Base-by-base conservation (phyloP, 2,329 filamentous ascomycete genomes). In the Fusarium sterilihyphosum region DNA sequence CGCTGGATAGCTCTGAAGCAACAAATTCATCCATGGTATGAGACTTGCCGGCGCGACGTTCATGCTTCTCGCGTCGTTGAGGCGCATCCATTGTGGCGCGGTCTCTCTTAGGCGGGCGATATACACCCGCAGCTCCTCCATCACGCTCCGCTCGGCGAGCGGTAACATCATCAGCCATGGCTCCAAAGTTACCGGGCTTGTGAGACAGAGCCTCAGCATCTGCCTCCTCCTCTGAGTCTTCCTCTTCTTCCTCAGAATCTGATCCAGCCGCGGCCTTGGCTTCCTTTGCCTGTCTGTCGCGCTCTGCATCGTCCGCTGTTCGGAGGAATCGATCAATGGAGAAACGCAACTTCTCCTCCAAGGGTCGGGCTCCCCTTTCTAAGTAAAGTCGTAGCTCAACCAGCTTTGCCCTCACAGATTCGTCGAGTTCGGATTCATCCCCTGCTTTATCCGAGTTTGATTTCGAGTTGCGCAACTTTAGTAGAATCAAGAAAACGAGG, bases 301-400 rank as follows among this genome's bases (percentile, higher is more conserved):
- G 86, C 72, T 92, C 88, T 8, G 90, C 88, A 76, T 96, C 92
- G 70, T 97, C 93, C 41, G 95, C 95, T 0, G 94, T 94, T 73
- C 94, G 93, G 26, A 99, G 87, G 33, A 98, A 95, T 80, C 97
- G 96, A 83, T 98, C 96, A 78, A 99, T 94, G 81, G 98, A 95
- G 83, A 98, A 99, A 75, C 95, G 96, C 71, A 99, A 85, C 78
- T 95, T 93, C 75, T 93, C 92, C 83, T 99, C 97, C 22, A 98
- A 85, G 1, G 96, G 96, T 22, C 94, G 91, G 8, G 98, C 93
- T 74, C 96, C 97, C 81, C 95, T 95, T 80, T 99, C 97, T 3
- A 99, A 87, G 81, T 97, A 98, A 2, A 98, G 87, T n/a, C 96
- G 90, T 60, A 98, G 86, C 82, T 98, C 95, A 24, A 95, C 91